phyloP scores from a whole-genome alignment of 1,284 basidiomycete genomes.

The Moniliophthora roreri region DNA sequence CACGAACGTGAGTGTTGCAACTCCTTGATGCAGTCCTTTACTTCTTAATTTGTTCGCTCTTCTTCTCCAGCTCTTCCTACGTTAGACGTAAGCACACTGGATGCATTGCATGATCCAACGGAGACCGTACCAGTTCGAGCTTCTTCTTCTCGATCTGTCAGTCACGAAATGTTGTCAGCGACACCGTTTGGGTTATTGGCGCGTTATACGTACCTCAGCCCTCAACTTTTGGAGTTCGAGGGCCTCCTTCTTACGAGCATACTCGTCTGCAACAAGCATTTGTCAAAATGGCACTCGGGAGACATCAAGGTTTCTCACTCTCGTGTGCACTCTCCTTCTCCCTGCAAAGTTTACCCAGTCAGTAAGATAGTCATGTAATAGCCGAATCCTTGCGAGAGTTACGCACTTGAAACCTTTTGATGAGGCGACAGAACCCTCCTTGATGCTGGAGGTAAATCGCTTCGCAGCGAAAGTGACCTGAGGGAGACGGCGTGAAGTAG shows the following conservation, averaged over 20 bases:
- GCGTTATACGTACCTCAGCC: slow-evolving; percentile 44
- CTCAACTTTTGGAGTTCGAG: slow-evolving; percentile 57
- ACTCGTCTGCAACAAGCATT: slow-evolving; percentile 47
- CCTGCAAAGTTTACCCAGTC: slow-evolving; percentile 35
- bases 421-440: slow-evolving; percentile 56
- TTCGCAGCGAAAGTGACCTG: slow-evolving; percentile 33
- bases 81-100: slow-evolving; percentile 3
- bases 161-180: slow-evolving; percentile 3
- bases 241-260: slow-evolving; percentile 53
- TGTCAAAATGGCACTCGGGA: not conserved
- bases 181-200: too few relatives aligned
- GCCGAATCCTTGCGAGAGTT: slow-evolving; percentile 9
- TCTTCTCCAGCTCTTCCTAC: slow-evolving; percentile 37
- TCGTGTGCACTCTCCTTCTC: slow-evolving; percentile 76
- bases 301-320: slow-evolving; percentile 34
- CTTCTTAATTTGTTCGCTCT: slow-evolving; percentile 29
- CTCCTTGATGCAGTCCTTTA: not conserved
- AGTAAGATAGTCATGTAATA: slow-evolving; percentile 12
- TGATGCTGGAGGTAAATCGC: slow-evolving; percentile 39
- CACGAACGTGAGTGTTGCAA: too few relatives aligned
- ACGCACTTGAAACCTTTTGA: slow-evolving; percentile 55
- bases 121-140: slow-evolving; percentile 48
- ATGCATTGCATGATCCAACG: not conserved
- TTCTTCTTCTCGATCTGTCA: slow-evolving; percentile 58
- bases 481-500: slow-evolving; percentile 45